Base-by-base conservation (phyloP, 306 rosid genomes). In the Rosa lucieae region DNA sequence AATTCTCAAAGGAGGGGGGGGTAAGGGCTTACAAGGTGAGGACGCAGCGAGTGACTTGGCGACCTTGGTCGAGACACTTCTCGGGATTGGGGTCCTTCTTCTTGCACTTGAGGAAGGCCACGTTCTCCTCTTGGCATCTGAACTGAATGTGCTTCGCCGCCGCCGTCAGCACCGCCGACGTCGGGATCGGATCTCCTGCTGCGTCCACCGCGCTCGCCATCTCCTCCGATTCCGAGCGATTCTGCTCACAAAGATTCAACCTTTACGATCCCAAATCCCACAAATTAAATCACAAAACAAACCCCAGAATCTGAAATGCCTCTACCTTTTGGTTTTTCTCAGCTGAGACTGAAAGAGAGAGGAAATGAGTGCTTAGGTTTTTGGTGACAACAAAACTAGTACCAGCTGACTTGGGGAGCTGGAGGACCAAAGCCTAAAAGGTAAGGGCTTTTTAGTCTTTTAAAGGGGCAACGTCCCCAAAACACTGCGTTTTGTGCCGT, bases 41-140 rank as follows among this genome's bases (percentile, higher is more conserved):
- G 76, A 89, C 97, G 77, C 99, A 95, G 59, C 97, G 96, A 20
- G 97, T 95, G 79, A 92, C 97, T 37, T 95, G 89, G 21, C 90
- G 97, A 40, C 99, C 99, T 76, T 90, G 89, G 21, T 91, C 94
- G 46, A 95, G 94, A 39, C 99, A 95, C 79, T 92, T 95, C 80
- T 95, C 99, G 6, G 98, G 99, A 82, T 95, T 90, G 2, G 82
- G 88, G 78, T 95, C 99, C 81, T 89, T 89, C 94, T 86, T 88
- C 92, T 95, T 95, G 84, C 99, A 92, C 87, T 89, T 93, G 52
- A 95, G 89, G 53, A 91, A 95, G 10, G 87, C 99, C 86, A 95
- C 78, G 71, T 92, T 95, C 90, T 92, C 98, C 10, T 88, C 69
- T 47, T 89, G 94, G 86, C 98, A 95, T 71, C 84, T 82, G 7